phyloP scores from a whole-genome alignment of 176 grass and related monocot species.

The Bolboschoenus planiculmis region DNA sequence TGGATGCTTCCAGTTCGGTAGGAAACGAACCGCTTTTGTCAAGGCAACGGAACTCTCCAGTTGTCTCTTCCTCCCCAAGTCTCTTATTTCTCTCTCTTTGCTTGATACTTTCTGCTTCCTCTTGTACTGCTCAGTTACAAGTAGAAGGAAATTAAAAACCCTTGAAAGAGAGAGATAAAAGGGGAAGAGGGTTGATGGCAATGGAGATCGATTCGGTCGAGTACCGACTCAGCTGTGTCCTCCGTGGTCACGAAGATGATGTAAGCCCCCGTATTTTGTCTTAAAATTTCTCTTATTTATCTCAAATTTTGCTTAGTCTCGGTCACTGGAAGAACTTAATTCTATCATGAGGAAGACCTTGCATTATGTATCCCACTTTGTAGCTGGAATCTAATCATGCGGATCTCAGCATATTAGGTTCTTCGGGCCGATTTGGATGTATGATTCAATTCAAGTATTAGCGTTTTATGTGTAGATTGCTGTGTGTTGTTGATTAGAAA shows the following conservation, averaged over 20 bases:
- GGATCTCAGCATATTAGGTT: background rate
- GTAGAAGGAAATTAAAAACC: background rate
- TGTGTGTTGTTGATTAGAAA: background rate
- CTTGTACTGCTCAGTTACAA: background rate
- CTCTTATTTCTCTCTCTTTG: background rate
- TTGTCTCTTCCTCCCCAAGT: background rate
- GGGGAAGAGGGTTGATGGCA: background rate
- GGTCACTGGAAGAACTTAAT: background rate
- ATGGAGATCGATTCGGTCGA: slow-evolving; percentile 30
- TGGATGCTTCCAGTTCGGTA: background rate
- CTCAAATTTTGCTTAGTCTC: slow-evolving; percentile 38
- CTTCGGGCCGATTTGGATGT: background rate
- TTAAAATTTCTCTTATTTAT: background rate
- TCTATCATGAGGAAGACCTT: background rate
- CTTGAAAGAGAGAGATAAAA: background rate
- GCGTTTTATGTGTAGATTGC: background rate
- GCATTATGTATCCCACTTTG: background rate
- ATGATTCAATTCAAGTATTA: background rate
- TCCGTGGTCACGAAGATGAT: slow-evolving; percentile 79
- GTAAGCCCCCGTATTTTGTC: slow-evolving; percentile 30
- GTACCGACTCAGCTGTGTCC: slow-evolving; percentile 59
- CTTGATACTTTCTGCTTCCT: too few relatives aligned
- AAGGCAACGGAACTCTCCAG: background rate
- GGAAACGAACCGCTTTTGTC: background rate
- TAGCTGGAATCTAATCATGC: background rate